These are phyloP conservation scores for Linum usitatissimum DNA, from an alignment of 345 rosid species.

Conservation along the genomic window DNA sequence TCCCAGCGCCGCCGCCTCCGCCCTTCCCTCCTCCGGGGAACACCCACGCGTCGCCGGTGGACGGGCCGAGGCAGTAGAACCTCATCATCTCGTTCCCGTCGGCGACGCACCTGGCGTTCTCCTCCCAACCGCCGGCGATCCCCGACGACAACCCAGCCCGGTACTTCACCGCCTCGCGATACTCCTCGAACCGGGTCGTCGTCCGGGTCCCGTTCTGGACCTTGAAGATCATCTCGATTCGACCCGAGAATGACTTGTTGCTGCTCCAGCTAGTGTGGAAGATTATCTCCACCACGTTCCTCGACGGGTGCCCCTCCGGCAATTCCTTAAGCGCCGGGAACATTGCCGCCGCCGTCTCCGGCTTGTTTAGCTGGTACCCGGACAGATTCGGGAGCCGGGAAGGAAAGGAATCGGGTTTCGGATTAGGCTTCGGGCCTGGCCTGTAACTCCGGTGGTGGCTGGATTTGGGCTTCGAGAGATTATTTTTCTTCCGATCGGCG, in stretches of 20 bases:
- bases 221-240: conserved; percentile 78
- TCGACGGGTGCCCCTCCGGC: conserved; percentile 71
- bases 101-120: conserved; percentile 70
- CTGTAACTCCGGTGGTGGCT: conserved; percentile 1
- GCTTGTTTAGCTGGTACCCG: not conserved
- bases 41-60: conserved; percentile 28
- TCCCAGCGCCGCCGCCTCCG: conserved; percentile 19
- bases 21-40: conserved; percentile 45
- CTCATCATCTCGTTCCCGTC: conserved; percentile 98
- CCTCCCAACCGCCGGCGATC: conserved; percentile 35
- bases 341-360: conserved; percentile 27
- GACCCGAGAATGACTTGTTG: conserved; percentile 61
- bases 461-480: conserved; percentile 11
- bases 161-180: conserved; percentile 58
- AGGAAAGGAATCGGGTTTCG: conserved; percentile 17
- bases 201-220: conserved; percentile 75
- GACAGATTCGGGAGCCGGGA: conserved; percentile 21
- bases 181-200: conserved; percentile 80
- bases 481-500: conserved; percentile 11
- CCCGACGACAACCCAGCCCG: conserved; percentile 30
- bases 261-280: conserved; percentile 83
- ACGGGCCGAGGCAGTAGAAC: conserved; percentile 73
- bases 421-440: conserved; percentile 19
- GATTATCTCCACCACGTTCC: conserved; percentile 90
- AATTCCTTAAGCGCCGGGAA: conserved; percentile 67